phyloP scores from a whole-genome alignment of 2,329 filamentous ascomycete genomes.

The Chrysosporium keratinophilum region DNA sequence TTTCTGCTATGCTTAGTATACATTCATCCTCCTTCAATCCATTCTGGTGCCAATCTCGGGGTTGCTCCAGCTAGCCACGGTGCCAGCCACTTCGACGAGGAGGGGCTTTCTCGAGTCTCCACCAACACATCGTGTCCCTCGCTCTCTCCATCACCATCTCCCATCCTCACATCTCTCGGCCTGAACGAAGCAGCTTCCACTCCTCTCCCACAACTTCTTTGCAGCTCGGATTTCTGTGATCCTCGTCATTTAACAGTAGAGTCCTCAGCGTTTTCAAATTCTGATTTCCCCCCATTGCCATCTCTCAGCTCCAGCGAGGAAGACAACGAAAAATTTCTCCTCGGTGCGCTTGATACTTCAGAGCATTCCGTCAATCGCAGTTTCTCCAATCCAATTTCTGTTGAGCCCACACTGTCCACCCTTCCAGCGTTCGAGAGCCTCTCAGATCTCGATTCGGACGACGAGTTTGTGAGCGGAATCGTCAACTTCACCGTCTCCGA shows the following conservation, averaged over 20 bases:
- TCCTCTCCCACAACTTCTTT: constrained; percentile 49
- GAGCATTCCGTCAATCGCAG: constrained; percentile 15
- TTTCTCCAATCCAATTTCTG: constrained; percentile 32
- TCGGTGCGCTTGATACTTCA: constrained; percentile 22
- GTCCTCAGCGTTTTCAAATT: constrained; percentile 33
- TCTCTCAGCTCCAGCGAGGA: constrained; percentile 36
- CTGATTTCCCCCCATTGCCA: constrained; percentile 58
- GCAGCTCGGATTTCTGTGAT: constrained; percentile 78
- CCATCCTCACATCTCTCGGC: constrained; percentile 60
- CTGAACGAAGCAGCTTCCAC: constrained; percentile 72
- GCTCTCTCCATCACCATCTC: constrained; percentile 75
- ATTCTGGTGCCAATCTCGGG: constrained; percentile 24
- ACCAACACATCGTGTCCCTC: constrained; percentile 63
- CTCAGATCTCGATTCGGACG: constrained; percentile 82
- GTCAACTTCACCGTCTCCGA: constrained; percentile 55
- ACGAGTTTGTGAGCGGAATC: constrained; percentile 68
- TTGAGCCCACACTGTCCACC: constrained; percentile 44
- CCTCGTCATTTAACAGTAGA: constrained; percentile 76
- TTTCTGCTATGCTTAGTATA: constrained; percentile 42
- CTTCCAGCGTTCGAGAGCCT: constrained; percentile 72
- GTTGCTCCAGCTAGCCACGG: constrained; percentile 11
- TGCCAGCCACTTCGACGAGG: constrained; percentile 44
- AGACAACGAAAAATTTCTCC: constrained; percentile 27
- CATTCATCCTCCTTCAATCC: constrained; percentile 57
- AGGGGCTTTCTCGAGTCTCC: constrained; percentile 41